Base-by-base conservation (phyloP, 371 early-diverging fungal genomes). In the Saksenaea vasiformis region DNA sequence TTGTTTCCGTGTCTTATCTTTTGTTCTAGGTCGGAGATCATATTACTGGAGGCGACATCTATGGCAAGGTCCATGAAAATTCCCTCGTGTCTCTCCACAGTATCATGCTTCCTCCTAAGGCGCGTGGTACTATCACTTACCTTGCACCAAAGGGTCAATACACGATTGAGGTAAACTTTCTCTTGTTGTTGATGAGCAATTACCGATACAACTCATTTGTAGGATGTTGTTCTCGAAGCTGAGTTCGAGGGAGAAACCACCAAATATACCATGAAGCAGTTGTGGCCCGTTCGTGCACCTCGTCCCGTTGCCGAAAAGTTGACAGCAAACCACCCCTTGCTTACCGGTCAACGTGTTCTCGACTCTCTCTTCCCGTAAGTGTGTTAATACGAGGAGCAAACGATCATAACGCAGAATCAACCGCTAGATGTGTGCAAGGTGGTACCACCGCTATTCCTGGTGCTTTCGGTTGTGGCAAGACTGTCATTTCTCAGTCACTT, bases 391-490 rank as follows among this genome's bases (percentile, higher is more conserved):
- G 28, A 36, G 37, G 15, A 35, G 10, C 17, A n/a, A 26, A 15
- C 3, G 8, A 24, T 35, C 31, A 31, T 43, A 17, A 10, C 56
- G 24, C 24, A 27, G 22, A 14, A 53, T 13, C 54, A 24, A 41
- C 19, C 11, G 8, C 19, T 79, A 71, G 72, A 28, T 99, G 99
- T 86, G 99, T 99, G 7, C 99, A 99, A 83, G 99, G 99, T 67
- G 99, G 99, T 63, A 99, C 99, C 14, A 99, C 99, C 5, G 99
- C 99, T 38, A 98, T 99, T 85, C 99, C 99, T 14, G 99, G 99
- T 62, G 99, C 99, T 58, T 99, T 99, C 80, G 99, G 99, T 39
- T 99, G 99, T 83, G 99, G 99, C 58, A 99, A 99, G 86, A 99
- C 99, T 57, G 99, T 99, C 64, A 99, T 99, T 81, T 99, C 99